Conservation (phyloP, 73 alveolate species). For the Blepharisma japonicum region DNA sequence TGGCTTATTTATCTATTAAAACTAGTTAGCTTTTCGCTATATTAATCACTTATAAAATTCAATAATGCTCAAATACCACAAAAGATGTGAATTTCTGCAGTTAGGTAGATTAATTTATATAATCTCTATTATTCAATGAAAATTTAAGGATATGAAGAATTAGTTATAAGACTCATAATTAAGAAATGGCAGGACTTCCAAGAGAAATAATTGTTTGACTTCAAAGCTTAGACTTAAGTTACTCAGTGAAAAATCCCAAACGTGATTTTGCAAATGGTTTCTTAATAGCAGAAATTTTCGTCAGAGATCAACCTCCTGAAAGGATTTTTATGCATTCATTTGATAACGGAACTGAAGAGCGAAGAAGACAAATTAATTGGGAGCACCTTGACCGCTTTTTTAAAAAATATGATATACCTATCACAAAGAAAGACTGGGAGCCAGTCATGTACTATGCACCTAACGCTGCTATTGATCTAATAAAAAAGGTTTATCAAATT, state of each 20-base stretch:
- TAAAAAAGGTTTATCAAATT: slow-evolving; percentile 37
- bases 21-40: too few species aligned
- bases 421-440: slow-evolving; percentile 50
- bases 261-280: slow-evolving; percentile 77
- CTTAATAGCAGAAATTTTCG: slow-evolving; percentile 80
- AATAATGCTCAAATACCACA: too few species aligned
- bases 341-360: slow-evolving; percentile 57
- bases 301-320: slow-evolving; percentile 57
- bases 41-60: too few species aligned
- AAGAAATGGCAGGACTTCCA: slow-evolving; percentile 52
- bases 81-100: too few species aligned
- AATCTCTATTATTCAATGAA: too few species aligned
- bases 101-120: too few species aligned
- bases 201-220: slow-evolving; percentile 64
- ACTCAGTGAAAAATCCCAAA: slow-evolving; percentile 56
- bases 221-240: slow-evolving; percentile 52
- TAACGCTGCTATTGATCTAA: slow-evolving; percentile 44
- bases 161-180: too few species aligned
- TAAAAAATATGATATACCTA: slow-evolving; percentile 45
- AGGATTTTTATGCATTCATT: slow-evolving; percentile 53
- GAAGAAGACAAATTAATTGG: slow-evolving; percentile 55
- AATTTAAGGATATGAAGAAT: too few species aligned
- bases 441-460: slow-evolving; percentile 67
- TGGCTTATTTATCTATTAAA: too few species aligned
- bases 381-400: slow-evolving; percentile 56